Base-by-base conservation (phyloP, 2,329 filamentous ascomycete genomes). In the Fusarium napiforme region DNA sequence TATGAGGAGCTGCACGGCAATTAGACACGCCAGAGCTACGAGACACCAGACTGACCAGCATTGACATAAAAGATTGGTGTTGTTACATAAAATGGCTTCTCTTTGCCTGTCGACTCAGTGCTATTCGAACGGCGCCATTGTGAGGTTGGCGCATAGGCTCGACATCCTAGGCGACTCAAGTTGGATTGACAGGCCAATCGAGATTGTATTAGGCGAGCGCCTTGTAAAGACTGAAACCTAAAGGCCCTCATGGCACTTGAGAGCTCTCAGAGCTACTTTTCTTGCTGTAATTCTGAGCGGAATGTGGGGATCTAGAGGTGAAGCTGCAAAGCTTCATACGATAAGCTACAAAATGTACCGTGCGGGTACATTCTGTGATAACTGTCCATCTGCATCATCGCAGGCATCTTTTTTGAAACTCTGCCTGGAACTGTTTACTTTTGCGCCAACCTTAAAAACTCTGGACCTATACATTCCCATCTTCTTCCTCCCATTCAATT, bases 1-100 rank as follows among this genome's bases (percentile, higher is more conserved):
- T 90, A 85, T 99, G 96, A 57, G 96, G 96, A 50, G 94, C 95
- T 96, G 14, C 21, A 28, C 8, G 3, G n/a, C 18, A 60, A 50
- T 75, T 43, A 71, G 62, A 28, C 32, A 21, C 9, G 4, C 0
- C 14, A 19, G 16, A 21, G 23, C 32, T n/a, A 32, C 7, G 5
- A 39, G 1, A 16, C 15, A 37, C 47, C n/a, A 2, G 37, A 64
- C 72, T 76, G 85, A 95, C 94, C 91, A 62, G 95, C 94, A 88
- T 99, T 99, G 85, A 99, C 96, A 83, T 99, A 99, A 86, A 98
- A 99, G 66, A 99, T 99, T 5, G 96, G 96, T 14, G 95, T 97
- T 9, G 96, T 98, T 78, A 97, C 87, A 86, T 98, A 99, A 85
- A 92, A 98, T 14, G 96, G 95, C 85, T 98, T 98, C 69, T 79